A percentile compares a stretch with the other conserved stretches of the same genome.
Conservation (phyloP, 2,329 filamentous ascomycete genomes). For the Neonectria punicea region DNA sequence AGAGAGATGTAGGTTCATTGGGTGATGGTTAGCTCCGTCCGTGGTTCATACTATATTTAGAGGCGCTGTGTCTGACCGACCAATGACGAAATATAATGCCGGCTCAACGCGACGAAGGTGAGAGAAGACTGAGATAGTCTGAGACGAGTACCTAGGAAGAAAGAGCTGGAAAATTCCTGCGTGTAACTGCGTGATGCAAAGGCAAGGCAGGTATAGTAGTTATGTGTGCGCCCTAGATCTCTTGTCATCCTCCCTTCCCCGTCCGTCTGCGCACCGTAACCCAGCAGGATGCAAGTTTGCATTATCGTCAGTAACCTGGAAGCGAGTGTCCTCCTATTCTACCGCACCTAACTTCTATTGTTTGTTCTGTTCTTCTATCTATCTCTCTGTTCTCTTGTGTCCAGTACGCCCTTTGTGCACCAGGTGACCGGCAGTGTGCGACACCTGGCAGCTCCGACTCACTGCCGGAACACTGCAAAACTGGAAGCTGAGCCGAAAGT, state of each 20-base stretch:
- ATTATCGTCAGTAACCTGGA: not conserved
- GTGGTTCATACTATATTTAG: not conserved
- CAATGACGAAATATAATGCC: not conserved
- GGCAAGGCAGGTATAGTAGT: not conserved
- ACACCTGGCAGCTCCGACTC: slow-evolving; percentile 6
- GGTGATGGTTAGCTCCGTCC: not conserved
- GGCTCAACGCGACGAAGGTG: not conserved
- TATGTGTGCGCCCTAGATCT: not conserved
- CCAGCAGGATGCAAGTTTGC: not conserved
- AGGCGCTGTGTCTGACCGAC: not conserved
- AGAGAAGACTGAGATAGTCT: not conserved
- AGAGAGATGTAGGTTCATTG: not conserved
- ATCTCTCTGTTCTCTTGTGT: too few species aligned
- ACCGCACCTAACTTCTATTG: not conserved
- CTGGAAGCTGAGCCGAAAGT: not conserved
- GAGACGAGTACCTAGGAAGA: not conserved
- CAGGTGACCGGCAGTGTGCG: slow-evolving; percentile 10
- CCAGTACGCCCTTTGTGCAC: not conserved
- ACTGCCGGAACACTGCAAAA: not conserved
- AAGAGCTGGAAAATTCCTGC: not conserved
- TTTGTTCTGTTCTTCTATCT: not conserved
- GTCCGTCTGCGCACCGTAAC: too few species aligned
- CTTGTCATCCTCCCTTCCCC: not conserved
- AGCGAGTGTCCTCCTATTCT: not conserved
- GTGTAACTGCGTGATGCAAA: not conserved